Conservation (phyloP, 495 filamentous ascomycete genomes). For the Niebla homalea region DNA sequence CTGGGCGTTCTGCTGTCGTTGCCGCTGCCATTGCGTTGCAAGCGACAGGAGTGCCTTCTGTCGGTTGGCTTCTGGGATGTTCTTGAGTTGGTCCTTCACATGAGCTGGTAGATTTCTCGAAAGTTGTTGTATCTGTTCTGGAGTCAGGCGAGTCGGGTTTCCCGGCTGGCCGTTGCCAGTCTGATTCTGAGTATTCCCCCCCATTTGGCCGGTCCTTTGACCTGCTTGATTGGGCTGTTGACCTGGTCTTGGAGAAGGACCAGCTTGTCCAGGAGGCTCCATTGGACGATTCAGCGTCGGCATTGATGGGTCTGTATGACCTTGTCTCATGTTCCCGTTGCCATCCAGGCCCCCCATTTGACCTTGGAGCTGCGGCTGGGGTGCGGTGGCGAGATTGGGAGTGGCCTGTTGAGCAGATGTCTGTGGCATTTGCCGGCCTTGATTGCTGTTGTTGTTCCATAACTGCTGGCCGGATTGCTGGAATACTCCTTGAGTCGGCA, state of each 20-base stretch:
- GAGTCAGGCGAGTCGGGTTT: constrained; percentile 23
- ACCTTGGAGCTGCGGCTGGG: constrained; percentile 32
- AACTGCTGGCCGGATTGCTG: constrained; percentile 29
- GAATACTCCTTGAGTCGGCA: constrained; percentile 30
- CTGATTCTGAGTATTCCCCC: not conserved
- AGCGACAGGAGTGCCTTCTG: not conserved
- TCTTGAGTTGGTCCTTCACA: constrained; percentile 3
- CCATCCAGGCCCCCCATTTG: constrained; percentile 31
- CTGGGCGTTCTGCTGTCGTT: constrained; percentile 16
- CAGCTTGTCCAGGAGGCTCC: constrained; percentile 28
- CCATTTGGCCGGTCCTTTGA: constrained; percentile 1
- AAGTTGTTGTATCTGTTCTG: constrained; percentile 12
- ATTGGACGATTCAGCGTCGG: constrained; percentile 47
- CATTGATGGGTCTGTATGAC: constrained; percentile 33
- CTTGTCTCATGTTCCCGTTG: not conserved
- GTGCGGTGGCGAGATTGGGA: constrained; percentile 15
- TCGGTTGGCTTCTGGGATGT: constrained; percentile 8
- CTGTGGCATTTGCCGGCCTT: constrained; percentile 22
- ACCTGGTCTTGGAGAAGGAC: constrained; percentile 16
- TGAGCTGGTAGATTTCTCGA: constrained; percentile 2
- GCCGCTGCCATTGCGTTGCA: constrained; percentile 16
- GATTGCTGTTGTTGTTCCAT: constrained; percentile 24
- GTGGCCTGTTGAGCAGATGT: constrained; percentile 25
- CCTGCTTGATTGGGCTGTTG: constrained; percentile 23
- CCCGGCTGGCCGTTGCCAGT: not conserved